Percentiles rank a stretch among this genome's conserved stretches.
phyloP scores from a whole-genome alignment of 192 early-diverging fungal genomes.

The Physocladia obscura region DNA sequence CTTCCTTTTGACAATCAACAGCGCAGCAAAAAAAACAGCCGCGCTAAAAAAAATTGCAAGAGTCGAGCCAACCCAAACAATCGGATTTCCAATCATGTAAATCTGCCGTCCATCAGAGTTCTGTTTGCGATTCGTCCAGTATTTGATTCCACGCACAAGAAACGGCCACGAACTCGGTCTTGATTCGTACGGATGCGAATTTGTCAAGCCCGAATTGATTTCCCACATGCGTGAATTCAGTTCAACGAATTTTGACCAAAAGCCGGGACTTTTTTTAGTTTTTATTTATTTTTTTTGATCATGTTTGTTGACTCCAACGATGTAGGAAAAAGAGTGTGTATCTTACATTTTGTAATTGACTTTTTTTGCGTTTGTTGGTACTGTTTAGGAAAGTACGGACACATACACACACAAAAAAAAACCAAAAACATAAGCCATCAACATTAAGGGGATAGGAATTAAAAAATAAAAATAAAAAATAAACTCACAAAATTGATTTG shows the following conservation, averaged over 20 bases:
- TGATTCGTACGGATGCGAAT: constrained; percentile 52
- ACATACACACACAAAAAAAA: not conserved
- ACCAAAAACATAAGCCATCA: not conserved
- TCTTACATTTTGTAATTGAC: constrained; percentile 34
- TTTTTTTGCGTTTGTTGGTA: constrained; percentile 36
- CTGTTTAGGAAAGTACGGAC: not conserved
- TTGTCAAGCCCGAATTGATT: constrained; percentile 45
- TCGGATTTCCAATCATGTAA: constrained; percentile 55
- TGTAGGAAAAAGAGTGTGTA: too few species aligned
- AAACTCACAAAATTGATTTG: constrained; percentile 5
- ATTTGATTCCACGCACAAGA: constrained; percentile 49
- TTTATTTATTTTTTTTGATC: too few species aligned
- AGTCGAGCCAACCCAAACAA: constrained; percentile 44
- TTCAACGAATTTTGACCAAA: constrained; percentile 52
- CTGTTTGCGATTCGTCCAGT: constrained; percentile 48
- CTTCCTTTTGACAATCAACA: constrained; percentile 32
- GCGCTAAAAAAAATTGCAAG: constrained; percentile 29
- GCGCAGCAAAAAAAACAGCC: constrained; percentile 15
- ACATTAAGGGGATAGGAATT: not conserved
- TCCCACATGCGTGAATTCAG: constrained; percentile 51
- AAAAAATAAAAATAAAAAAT: too few species aligned
- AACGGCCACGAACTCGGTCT: constrained; percentile 47
- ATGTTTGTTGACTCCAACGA: too few species aligned
- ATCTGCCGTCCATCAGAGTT: constrained; percentile 28
- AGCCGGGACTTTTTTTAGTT: too few species aligned